Conservation (phyloP, 768 basidiomycete species). For the Boletellus emodensis region DNA sequence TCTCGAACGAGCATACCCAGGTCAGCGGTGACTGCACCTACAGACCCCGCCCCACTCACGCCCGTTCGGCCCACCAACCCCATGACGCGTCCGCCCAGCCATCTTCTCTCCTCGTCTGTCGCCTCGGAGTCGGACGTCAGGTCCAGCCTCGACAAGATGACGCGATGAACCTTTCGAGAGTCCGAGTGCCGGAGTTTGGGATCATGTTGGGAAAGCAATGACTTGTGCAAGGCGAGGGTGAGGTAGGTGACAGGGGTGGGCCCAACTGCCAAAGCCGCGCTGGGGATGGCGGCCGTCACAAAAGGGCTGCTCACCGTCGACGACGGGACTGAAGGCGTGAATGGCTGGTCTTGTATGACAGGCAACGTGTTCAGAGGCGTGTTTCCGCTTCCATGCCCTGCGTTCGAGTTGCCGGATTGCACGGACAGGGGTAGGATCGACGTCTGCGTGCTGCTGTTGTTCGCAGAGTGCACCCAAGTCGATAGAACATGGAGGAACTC, state of each 20-base stretch:
- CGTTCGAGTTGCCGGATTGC: slow-evolving; percentile 13
- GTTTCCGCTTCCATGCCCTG: slow-evolving; percentile 9
- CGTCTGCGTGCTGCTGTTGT: slow-evolving; percentile 14
- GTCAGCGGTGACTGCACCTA: slow-evolving; percentile 49
- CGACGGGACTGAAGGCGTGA: background rate
- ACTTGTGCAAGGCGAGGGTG: slow-evolving; percentile 22
- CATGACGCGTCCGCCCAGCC: slow-evolving; percentile 32
- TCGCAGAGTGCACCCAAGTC: slow-evolving; percentile 21
- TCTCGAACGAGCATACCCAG: slow-evolving; percentile 48
- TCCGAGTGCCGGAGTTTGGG: slow-evolving; percentile 38
- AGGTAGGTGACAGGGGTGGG: slow-evolving; percentile 16
- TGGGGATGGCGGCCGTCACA: slow-evolving; percentile 12
- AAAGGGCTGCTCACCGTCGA: slow-evolving; percentile 7
- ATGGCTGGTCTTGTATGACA: slow-evolving; percentile 5
- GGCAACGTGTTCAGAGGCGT: slow-evolving; percentile 20
- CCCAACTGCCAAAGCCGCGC: background rate
- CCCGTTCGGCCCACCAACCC: slow-evolving; percentile 38
- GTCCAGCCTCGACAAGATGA: slow-evolving; percentile 58
- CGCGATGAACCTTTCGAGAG: slow-evolving; percentile 58
- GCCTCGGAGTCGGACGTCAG: slow-evolving; percentile 29
- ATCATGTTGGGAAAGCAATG: slow-evolving; percentile 27
- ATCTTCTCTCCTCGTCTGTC: slow-evolving; percentile 30
- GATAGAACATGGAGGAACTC: slow-evolving; percentile 50
- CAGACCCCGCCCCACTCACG: slow-evolving; percentile 37
- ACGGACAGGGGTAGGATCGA: slow-evolving; percentile 28